Base-by-base conservation (phyloP, 164 flowering plant species). In the Malania oleifera region DNA sequence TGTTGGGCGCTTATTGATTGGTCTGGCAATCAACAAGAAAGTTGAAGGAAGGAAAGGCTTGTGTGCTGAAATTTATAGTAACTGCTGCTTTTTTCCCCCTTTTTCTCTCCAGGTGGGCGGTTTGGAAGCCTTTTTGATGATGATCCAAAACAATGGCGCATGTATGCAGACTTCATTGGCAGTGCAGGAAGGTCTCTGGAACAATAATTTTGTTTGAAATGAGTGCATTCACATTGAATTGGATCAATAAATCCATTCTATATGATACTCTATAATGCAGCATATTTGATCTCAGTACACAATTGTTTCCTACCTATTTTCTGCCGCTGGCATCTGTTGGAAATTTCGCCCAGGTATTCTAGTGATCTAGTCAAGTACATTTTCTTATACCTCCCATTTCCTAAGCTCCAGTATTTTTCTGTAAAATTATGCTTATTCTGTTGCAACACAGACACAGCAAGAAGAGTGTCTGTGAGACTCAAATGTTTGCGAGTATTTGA, bases 131-230 rank as follows among this genome's bases (percentile, higher is more conserved):
- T 92, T 53, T 92, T 92, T 70, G 96, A 92, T 68, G 88, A 85
- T 74, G 93, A 92, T 73, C 98, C 96, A 31, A 92, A 85, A 65
- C 93, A 87, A 49, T 92, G 98, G 98, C 92, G 96, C 64, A 73
- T 92, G 87, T 89, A 89, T 80, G 98, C 98, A 27, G 98, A 92
- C 75, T 84, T 92, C 65, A 82, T 92, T 56, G 96, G 98, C 74
- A 92, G 98, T 76, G 84, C 90, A 41, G 96, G 98, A 71, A 89
- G 98, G 98, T 89, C 22, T 34, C 35, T 50, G 3, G 54, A n/a
- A 37, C 14, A 40, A 50, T 20, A 37, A 45, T n/a, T 53, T 20
- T 52, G 47, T 57, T 66, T 52, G 18, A 47, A 27, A 54, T 59
- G 8, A 12, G n/a, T 43, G 26, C 27, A 29, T 27, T 18, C 18